These are phyloP conservation scores for Dalbergia cochinchinensis DNA, from an alignment of 306 rosid genomes.

Conservation along the genomic window DNA sequence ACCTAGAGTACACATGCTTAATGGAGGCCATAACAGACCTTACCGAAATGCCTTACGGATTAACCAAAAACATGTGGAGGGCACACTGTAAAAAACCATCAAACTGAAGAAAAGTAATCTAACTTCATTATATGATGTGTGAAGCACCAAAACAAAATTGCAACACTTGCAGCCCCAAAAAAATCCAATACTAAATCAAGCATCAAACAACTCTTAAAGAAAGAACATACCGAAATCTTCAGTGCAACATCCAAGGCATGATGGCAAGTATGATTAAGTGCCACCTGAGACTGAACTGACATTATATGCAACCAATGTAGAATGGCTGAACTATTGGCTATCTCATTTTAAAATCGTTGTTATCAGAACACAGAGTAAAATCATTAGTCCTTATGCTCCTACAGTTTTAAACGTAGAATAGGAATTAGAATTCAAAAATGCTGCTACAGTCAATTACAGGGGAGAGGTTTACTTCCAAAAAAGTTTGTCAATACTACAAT, in stretches of 20 bases:
- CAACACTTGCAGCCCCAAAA: background rate
- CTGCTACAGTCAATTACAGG: background rate
- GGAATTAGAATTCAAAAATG: background rate
- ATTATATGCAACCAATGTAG: background rate
- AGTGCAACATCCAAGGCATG: background rate
- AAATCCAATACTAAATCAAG: background rate
- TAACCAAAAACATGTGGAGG: background rate
- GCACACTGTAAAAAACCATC: background rate
- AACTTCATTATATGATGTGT: conserved; percentile 1
- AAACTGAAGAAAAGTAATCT: background rate
- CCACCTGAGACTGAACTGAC: background rate
- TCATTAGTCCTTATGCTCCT: background rate
- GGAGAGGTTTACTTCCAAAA: background rate
- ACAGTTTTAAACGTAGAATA: background rate
- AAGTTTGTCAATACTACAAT: background rate
- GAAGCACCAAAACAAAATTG: background rate
- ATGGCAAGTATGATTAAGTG: background rate
- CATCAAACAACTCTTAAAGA: background rate
- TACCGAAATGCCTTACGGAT: background rate
- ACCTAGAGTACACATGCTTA: background rate
- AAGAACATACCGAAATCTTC: background rate
- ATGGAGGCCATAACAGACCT: background rate
- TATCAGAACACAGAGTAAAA: background rate
- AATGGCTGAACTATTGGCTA: background rate
- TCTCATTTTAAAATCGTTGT: background rate